A percentile compares a stretch with the other conserved stretches of the same genome.
These are phyloP conservation scores for Mycothermus thermophilus DNA, from an alignment of 495 filamentous ascomycete genomes.

Conservation along the genomic window DNA sequence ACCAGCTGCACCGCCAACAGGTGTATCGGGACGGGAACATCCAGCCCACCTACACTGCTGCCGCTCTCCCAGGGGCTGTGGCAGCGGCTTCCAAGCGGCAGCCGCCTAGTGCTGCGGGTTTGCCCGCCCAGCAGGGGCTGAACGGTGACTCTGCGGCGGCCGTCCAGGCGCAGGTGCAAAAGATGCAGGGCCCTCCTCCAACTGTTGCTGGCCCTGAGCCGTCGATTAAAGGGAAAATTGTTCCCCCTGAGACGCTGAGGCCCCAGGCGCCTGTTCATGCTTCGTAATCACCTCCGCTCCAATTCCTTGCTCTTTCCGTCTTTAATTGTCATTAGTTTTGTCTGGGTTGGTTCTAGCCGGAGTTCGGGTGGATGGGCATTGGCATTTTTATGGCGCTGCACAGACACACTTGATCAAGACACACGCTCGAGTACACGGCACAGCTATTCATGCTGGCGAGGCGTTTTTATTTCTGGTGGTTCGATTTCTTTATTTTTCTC, in stretches of 20 bases:
- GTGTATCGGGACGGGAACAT: conserved; percentile 16
- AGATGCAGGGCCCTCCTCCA: conserved; percentile 10
- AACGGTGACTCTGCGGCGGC: conserved; percentile 19
- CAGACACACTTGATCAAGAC: no score
- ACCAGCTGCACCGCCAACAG: conserved; percentile 36
- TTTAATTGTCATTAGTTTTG: conserved; percentile 1
- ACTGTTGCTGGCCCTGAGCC: conserved; percentile 8
- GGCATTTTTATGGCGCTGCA: neutral
- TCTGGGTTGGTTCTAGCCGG: conserved; percentile 1
- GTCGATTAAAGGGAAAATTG: conserved; percentile 10
- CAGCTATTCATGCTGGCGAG: no score
- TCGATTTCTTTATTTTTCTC: no score
- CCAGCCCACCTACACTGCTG: conserved; percentile 10
- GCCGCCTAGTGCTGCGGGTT: no score
- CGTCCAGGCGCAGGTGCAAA: conserved; percentile 12
- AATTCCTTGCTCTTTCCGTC: no score
- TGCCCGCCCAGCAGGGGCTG: no score
- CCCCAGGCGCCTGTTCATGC: conserved; percentile 17
- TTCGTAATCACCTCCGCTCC: no score
- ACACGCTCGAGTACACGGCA: no score
- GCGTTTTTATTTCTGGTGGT: no score
- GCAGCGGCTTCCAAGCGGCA: no score
- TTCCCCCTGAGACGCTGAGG: conserved; percentile 11
- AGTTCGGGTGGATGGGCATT: conserved; percentile 1
- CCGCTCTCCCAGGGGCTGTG: no score